Conservation (phyloP, 768 basidiomycete genomes). For the Trametes cubensis region DNA sequence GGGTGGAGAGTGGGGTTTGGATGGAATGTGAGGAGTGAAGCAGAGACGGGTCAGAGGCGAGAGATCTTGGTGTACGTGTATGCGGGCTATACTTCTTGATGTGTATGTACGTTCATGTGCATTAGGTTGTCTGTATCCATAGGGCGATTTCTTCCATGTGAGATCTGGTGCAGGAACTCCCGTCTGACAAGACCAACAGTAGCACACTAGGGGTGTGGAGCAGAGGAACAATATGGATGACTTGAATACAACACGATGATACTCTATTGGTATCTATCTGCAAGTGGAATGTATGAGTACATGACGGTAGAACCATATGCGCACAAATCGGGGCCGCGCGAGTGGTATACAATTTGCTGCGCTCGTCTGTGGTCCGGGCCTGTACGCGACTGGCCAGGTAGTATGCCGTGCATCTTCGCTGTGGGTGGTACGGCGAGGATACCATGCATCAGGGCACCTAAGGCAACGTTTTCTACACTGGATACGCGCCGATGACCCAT, state of each 20-base stretch:
- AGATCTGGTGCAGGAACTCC: no score
- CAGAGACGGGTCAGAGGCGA: neutral
- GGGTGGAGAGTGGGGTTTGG: neutral
- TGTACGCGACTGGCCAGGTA: no score
- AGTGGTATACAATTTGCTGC: no score
- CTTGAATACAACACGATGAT: neutral
- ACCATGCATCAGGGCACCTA: no score
- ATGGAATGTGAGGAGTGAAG: neutral
- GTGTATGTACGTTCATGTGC: slow-evolving; percentile 1
- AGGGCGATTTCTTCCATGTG: neutral
- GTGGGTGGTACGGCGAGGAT: no score
- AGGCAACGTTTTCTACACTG: no score
- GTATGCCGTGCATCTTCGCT: no score
- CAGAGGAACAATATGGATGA: neutral
- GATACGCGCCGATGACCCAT: no score
- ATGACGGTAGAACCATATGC: neutral
- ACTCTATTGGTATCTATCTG: neutral
- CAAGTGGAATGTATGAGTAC: neutral
- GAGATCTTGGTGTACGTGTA: neutral
- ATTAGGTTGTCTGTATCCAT: slow-evolving; percentile 5
- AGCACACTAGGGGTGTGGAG: no score
- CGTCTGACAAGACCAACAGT: no score
- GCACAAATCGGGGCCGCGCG: neutral
- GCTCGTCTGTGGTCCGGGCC: neutral
- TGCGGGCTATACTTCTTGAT: neutral